Evolutionary conservation across 306 rosid species (phyloP).

Genomic region (Ochetophila trinervis): DNA sequence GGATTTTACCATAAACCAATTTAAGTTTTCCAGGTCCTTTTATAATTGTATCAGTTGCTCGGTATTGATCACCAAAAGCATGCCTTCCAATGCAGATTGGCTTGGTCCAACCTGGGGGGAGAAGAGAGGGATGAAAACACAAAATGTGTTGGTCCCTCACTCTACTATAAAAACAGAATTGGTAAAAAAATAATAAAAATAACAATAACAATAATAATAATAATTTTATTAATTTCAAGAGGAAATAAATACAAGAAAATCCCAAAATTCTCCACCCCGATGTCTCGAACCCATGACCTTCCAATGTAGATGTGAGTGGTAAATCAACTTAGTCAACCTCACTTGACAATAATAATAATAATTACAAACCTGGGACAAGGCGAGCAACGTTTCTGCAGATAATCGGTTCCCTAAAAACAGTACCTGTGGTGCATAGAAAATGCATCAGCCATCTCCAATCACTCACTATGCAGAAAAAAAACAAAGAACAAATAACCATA

Average conservation of each 20-base stretch:
- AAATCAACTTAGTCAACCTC: no score
- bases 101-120: conserved; percentile 76
- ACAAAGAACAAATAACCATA: conserved; percentile 4
- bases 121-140: not conserved
- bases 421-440: conserved; percentile 42
- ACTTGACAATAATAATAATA: conserved; percentile 21
- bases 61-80: conserved; percentile 94
- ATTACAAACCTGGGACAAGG: conserved; percentile 67
- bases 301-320: no score
- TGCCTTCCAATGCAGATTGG: conserved; percentile 96
- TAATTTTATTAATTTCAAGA: no score
- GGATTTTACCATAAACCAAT: conserved; percentile 66
- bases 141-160: not conserved
- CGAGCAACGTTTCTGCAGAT: conserved; percentile 86
- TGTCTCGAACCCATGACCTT: no score
- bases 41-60: conserved; percentile 81
- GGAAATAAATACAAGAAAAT: no score
- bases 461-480: conserved; percentile 8
- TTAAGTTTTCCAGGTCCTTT: conserved; percentile 86
- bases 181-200: no score
- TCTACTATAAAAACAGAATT: not conserved
- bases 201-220: no score
- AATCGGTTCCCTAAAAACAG: conserved; percentile 96
- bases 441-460: conserved; percentile 2
- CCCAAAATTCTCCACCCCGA: no score